phyloP scores from a whole-genome alignment of 1,284 basidiomycete species.

The Mrakiaceae sp. region DNA sequence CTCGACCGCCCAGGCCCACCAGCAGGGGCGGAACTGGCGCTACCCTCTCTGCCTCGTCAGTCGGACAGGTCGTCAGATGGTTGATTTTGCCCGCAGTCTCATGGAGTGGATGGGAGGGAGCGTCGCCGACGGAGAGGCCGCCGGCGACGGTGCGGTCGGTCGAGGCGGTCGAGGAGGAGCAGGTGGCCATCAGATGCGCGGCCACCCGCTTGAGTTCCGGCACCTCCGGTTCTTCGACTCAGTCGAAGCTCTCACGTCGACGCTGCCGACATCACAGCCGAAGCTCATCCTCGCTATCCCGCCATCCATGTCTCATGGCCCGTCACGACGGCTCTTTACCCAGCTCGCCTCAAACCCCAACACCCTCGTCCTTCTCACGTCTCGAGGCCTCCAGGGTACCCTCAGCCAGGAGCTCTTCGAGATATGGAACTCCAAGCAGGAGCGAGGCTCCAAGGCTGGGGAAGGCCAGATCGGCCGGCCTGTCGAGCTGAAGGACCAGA shows the following conservation, averaged over 20 bases:
- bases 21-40: conserved; percentile 25
- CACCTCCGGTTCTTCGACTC: conserved; percentile 81
- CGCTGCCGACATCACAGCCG: conserved; percentile 71
- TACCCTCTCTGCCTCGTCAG: conserved; percentile 84
- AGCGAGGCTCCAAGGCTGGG: conserved; percentile 57
- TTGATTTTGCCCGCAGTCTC: conserved; percentile 89
- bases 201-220: conserved; percentile 38
- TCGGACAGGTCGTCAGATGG: conserved; percentile 81
- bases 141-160: conserved; percentile 50
- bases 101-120: conserved; percentile 98
- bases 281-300: conserved; percentile 92
- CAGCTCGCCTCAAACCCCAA: conserved; percentile 68
- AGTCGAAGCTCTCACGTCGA: conserved; percentile 64
- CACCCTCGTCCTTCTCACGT: conserved; percentile 75
- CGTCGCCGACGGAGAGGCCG: conserved; percentile 76
- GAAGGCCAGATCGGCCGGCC: conserved; percentile 76
- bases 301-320: conserved; percentile 81
- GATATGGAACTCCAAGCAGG: conserved; percentile 71
- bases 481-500: conserved; percentile 57
- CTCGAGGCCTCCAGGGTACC: conserved; percentile 64
- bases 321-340: conserved; percentile 71
- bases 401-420: conserved; percentile 70
- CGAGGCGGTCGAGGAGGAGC: conserved; percentile 30
- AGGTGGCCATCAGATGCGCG: conserved; percentile 48
- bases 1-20: conserved; percentile 48